Evolutionary conservation across 2,329 filamentous ascomycete species (phyloP).

Genomic region (Xylariaceae sp.): DNA sequence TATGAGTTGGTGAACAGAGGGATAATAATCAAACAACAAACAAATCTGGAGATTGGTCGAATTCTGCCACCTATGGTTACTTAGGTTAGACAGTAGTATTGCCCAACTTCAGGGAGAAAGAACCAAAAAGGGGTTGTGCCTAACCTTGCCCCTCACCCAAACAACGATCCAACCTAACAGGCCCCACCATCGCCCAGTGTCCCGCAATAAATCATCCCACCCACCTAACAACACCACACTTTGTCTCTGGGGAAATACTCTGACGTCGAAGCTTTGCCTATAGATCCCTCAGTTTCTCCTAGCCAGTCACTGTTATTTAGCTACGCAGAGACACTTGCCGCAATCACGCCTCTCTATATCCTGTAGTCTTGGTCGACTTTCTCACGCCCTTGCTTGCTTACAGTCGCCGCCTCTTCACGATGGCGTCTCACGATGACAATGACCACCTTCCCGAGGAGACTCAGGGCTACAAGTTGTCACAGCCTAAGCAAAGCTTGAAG

Average conservation of each 20-base stretch:
- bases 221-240: slow-evolving; percentile 13
- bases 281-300: too few species aligned
- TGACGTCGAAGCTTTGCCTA: too few species aligned
- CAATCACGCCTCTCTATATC: too few species aligned
- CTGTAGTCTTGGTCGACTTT: slow-evolving; percentile 1
- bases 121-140: slow-evolving; percentile 11
- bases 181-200: slow-evolving; percentile 16
- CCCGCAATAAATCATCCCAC: slow-evolving; percentile 17
- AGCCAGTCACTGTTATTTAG: too few species aligned
- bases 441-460: slow-evolving; percentile 84
- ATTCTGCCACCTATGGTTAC: background rate
- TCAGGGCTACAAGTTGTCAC: slow-evolving; percentile 94
- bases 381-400: slow-evolving; percentile 2
- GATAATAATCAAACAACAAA: too few species aligned
- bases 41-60: too few species aligned
- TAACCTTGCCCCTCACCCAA: slow-evolving; percentile 17
- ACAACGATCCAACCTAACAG: slow-evolving; percentile 9
- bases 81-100: background rate
- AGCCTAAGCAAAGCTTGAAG: slow-evolving; percentile 92
- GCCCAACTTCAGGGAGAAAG: background rate
- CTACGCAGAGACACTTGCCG: too few species aligned
- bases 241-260: background rate
- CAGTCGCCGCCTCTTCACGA: slow-evolving; percentile 34
- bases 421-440: slow-evolving; percentile 67
- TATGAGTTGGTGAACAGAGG: too few species aligned